Base-by-base conservation (phyloP, 2,329 filamentous ascomycete species). In the Fusarium sp. region DNA sequence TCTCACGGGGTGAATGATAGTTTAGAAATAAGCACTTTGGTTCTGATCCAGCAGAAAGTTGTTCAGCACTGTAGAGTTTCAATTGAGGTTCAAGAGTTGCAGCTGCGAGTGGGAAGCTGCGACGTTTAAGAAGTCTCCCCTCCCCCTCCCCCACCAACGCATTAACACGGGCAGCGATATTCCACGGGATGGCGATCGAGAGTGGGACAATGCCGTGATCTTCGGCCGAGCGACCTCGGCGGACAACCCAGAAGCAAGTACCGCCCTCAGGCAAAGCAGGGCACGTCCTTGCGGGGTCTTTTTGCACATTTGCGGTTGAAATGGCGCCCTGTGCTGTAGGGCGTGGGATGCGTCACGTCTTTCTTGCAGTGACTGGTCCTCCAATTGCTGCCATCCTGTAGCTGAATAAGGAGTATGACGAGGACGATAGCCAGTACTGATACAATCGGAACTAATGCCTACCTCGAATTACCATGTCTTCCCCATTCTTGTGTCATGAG, bases 191-290 rank as follows among this genome's bases (percentile, higher is more conserved):
- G 61, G 60, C 62, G 69, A 72, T 53, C 60, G 46, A 36, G 60
- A 55, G 54, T 61, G 64, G 69, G 49, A 65, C 58, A 38, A 64
- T 72, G 61, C 67, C 67, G 69, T 68, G 62, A 62, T 70, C 68
- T 70, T 53, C 31, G 31, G 50, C 50, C 18, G 36, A 51, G 50
- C 54, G 25, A 55, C 49, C 18, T 58, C 46, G 57, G 55, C 23
- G 44, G n/a, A 4, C 13, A 23, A 23, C 23, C 29, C 31, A 56
- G 59, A 31, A 46, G 27, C 20, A 33, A 51, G 25, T 29, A 29
- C 27, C 27, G 10, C 27, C 27, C 27, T 29, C 14, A 29, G 16
- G 27, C 11, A 53, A 34, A 34, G 6, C 23, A 50, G 14, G 13
- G 18, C 16, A 36, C 8, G 20, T 33, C 29, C 50, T 53, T 53